A percentile compares a stretch with the other conserved stretches of the same genome.
Evolutionary conservation across 768 basidiomycete genomes (phyloP).

Genomic region (Mycena amicta): DNA sequence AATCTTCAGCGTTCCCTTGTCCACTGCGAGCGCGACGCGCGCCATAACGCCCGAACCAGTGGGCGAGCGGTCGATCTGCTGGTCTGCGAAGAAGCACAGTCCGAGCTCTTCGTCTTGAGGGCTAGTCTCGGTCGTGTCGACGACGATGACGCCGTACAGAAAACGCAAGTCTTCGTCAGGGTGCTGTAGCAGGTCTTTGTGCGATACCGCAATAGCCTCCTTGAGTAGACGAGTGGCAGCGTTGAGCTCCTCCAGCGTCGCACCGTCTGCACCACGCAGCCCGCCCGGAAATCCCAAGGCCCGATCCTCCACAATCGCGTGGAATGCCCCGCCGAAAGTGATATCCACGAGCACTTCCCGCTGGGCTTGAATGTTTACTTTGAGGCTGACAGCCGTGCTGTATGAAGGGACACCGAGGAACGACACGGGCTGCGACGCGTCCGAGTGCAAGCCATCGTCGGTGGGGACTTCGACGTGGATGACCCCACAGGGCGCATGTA

Average conservation of each 20-base stretch:
- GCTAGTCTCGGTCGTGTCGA: conserved; percentile 25
- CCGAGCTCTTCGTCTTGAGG: conserved; percentile 23
- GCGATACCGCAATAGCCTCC: conserved; percentile 18
- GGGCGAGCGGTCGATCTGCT: conserved; percentile 43
- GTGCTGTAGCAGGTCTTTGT: conserved; percentile 30
- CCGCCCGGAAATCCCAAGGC: conserved; percentile 38
- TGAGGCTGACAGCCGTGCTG: conserved; percentile 29
- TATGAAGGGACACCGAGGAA: conserved; percentile 42
- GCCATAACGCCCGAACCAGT: conserved; percentile 42
- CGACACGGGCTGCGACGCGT: conserved; percentile 31
- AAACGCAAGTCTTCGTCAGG: conserved; percentile 38
- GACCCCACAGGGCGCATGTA: conserved; percentile 44
- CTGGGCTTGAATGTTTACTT: conserved; percentile 23
- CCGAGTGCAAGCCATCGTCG: conserved; percentile 23
- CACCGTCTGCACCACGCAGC: conserved; percentile 12
- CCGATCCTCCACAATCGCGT: conserved; percentile 36
- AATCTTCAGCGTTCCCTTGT: conserved; percentile 28
- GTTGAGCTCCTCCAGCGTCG: conserved; percentile 28
- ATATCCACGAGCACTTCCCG: conserved; percentile 35
- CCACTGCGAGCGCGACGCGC: conserved; percentile 38
- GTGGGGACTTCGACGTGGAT: conserved; percentile 36
- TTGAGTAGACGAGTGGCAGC: conserved; percentile 34
- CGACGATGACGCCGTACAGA: conserved; percentile 41
- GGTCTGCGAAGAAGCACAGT: conserved; percentile 41
- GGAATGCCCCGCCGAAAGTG: conserved; percentile 43